Conservation (phyloP, 345 rosid species). For the Eucalyptus sp. region DNA sequence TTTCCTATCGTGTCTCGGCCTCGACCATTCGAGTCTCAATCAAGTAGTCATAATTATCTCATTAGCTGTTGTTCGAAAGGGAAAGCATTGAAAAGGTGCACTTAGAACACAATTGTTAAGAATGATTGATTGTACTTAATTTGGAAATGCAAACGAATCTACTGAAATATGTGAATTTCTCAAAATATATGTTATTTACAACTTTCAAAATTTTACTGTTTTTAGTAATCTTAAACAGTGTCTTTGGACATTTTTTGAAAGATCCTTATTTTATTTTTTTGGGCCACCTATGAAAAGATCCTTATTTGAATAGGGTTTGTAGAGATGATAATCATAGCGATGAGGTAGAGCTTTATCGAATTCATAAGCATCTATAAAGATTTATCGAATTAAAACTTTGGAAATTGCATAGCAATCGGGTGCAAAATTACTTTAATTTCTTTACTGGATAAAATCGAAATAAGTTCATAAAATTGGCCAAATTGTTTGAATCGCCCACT, state of each 20-base stretch:
- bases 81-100: neutral
- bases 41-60: neutral
- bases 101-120: neutral
- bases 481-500: neutral
- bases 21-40: neutral
- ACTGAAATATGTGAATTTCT: neutral
- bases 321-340: neutral
- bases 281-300: neutral
- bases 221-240: neutral
- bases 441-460: neutral
- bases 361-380: neutral
- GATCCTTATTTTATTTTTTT: neutral
- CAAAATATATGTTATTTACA: neutral
- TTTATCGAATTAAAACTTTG: neutral
- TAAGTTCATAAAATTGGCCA: neutral
- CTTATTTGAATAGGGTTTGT: neutral
- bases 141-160: neutral
- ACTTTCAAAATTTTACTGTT: neutral
- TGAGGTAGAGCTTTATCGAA: neutral
- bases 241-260: fast-evolving
- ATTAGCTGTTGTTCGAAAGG: neutral
- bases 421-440: neutral
- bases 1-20: neutral
- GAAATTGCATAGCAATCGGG: neutral
- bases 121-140: neutral